Evolutionary conservation across 169 alveolate species (phyloP).

Genomic region (Amoebophrya sp.): DNA sequence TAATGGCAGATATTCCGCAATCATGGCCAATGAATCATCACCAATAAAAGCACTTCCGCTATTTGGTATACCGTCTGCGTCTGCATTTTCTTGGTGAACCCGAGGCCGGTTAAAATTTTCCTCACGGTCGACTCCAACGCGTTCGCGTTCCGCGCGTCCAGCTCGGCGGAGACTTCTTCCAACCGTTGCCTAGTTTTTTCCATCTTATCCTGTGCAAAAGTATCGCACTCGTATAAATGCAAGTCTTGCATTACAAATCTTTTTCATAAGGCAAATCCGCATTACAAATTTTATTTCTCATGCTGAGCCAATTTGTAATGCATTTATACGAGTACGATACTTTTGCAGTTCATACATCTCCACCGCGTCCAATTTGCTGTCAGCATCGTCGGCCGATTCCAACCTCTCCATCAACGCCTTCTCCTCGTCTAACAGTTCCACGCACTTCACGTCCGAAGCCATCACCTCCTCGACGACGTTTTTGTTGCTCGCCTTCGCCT

Average conservation of each 20-base stretch:
- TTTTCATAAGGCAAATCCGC: too few relatives aligned
- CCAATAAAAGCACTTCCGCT: background rate
- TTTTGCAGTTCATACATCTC: too few relatives aligned
- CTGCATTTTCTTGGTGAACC: constrained; percentile 27
- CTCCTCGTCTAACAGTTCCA: constrained; percentile 29
- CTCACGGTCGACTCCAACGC: constrained; percentile 29
- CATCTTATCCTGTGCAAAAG: background rate
- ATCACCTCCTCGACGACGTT: constrained; percentile 34
- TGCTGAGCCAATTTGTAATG: too few relatives aligned
- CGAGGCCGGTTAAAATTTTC: constrained; percentile 33
- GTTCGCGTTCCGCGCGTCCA: constrained; percentile 28
- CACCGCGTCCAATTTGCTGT: background rate
- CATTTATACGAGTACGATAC: too few relatives aligned
- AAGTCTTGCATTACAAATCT: too few relatives aligned
- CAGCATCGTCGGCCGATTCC: constrained; percentile 18
- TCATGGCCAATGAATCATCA: background rate
- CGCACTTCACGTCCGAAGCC: constrained; percentile 21
- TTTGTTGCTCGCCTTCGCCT: constrained; percentile 22
- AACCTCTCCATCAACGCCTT: constrained; percentile 26
- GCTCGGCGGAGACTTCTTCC: background rate
- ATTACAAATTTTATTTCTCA: too few relatives aligned
- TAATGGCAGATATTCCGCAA: too few relatives aligned
- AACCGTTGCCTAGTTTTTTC: background rate
- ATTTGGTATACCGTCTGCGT: background rate
- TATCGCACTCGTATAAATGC: too few relatives aligned